These are phyloP conservation scores for Barnettozyma sucrosica DNA, from an alignment of 805 yeast genomes.

Conservation along the genomic window DNA sequence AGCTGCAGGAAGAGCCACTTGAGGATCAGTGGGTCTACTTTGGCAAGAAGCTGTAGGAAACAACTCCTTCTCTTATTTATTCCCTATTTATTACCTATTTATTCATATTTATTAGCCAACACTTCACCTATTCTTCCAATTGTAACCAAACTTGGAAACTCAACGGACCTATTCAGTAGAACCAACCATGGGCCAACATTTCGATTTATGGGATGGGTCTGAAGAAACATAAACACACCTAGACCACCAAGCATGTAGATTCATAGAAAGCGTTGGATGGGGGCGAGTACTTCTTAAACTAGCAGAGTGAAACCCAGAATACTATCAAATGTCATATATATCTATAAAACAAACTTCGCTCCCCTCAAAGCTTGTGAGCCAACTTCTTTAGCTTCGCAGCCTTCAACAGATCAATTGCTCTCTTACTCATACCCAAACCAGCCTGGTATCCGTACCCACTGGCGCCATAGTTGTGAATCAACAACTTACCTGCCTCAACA, in stretches of 20 bases:
- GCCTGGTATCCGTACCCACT: conserved; percentile 64
- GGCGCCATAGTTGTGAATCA: conserved; percentile 72
- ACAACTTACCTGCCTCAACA: conserved; percentile 34
- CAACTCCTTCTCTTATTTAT: neutral
- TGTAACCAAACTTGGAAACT: too few relatives aligned
- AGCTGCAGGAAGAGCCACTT: conserved; percentile 70
- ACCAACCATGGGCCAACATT: too few relatives aligned
- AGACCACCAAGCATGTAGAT: too few relatives aligned
- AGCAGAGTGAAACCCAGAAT: too few relatives aligned
- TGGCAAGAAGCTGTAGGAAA: conserved; percentile 45
- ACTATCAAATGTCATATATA: too few relatives aligned
- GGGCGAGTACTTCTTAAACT: too few relatives aligned
- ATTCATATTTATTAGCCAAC: neutral
- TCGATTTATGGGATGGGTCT: too few relatives aligned
- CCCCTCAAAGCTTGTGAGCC: conserved; percentile 8
- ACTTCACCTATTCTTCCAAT: neutral
- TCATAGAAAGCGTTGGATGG: too few relatives aligned
- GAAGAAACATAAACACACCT: too few relatives aligned
- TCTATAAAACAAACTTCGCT: neutral
- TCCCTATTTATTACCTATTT: neutral
- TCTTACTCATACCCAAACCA: conserved; percentile 53
- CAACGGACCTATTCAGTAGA: too few relatives aligned
- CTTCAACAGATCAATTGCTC: conserved; percentile 35
- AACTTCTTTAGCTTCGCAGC: conserved; percentile 6
- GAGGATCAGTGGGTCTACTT: conserved; percentile 82